Evolutionary conservation across 1,284 basidiomycete species (phyloP).

Genomic region (Leccinum solheimii): DNA sequence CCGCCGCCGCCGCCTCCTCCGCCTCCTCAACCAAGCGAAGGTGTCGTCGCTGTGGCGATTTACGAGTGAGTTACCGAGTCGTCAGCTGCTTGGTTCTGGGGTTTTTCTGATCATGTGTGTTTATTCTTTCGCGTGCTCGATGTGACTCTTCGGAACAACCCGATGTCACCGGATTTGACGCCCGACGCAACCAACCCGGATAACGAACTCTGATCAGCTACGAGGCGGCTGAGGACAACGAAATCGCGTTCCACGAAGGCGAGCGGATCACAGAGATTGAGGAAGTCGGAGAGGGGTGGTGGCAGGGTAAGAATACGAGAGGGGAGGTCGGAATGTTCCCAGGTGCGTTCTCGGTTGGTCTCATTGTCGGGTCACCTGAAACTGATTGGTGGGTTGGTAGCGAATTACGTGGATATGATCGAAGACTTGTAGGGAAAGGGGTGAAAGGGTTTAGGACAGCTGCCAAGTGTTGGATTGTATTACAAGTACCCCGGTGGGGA

Average conservation of each 20-base stretch:
- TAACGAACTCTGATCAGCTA: conserved; percentile 52
- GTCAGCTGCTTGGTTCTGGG: too few relatives aligned
- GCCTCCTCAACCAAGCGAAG: conserved; percentile 39
- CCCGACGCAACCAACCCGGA: not conserved
- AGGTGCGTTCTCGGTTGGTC: conserved; percentile 47
- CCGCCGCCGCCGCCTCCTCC: conserved; percentile 22
- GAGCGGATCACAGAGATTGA: conserved; percentile 76
- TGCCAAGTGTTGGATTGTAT: too few relatives aligned
- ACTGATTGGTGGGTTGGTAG: conserved; percentile 4
- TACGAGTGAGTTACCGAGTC: conserved; percentile 52
- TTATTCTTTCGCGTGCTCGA: too few relatives aligned
- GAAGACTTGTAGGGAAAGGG: conserved; percentile 6
- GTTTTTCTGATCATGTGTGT: too few relatives aligned
- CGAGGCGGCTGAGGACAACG: conserved; percentile 86
- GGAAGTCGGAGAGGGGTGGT: conserved; percentile 83
- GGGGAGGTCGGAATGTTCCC: conserved; percentile 83
- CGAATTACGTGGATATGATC: conserved; percentile 26
- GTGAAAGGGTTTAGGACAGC: too few relatives aligned
- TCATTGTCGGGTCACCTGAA: not conserved
- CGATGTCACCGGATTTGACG: not conserved
- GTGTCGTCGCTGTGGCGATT: conserved; percentile 65
- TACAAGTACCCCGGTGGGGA: too few relatives aligned
- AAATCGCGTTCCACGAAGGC: conserved; percentile 82
- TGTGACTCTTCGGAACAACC: not conserved
- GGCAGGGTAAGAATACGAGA: conserved; percentile 68